Evolutionary conservation across 331 rosid species (phyloP).

Genomic region (Phaseolus coccineus): DNA sequence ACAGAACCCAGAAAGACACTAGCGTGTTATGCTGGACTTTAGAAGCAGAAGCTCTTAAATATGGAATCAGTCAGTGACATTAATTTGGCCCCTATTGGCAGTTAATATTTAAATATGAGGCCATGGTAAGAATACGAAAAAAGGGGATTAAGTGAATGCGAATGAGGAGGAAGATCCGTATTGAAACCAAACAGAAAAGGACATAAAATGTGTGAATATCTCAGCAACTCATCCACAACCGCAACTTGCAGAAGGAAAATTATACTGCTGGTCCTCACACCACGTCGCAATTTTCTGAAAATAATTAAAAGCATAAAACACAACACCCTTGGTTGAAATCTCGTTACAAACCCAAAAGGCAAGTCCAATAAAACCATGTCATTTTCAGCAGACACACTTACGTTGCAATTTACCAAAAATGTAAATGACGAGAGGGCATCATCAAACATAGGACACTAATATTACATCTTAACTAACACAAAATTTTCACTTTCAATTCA

Average conservation of each 20-base stretch:
- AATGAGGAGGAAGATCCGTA: constrained; percentile 43
- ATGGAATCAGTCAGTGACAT: constrained; percentile 52
- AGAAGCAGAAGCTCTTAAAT: constrained; percentile 55
- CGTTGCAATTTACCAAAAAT: constrained; percentile 25
- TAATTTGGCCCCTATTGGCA: constrained; percentile 39
- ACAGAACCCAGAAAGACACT: constrained; percentile 43
- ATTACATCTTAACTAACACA: constrained; percentile 1
- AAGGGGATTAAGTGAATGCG: constrained; percentile 39
- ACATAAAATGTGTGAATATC: constrained; percentile 58
- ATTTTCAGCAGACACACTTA: constrained; percentile 49
- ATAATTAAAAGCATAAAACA: constrained; percentile 34
- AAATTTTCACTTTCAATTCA: constrained; percentile 16
- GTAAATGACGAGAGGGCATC: constrained; percentile 5
- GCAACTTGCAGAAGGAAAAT: constrained; percentile 72
- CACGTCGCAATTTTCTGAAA: constrained; percentile 53
- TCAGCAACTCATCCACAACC: constrained; percentile 55
- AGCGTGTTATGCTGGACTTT: constrained; percentile 42
- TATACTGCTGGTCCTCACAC: constrained; percentile 62
- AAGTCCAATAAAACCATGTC: constrained; percentile 51
- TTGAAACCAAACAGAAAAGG: constrained; percentile 55
- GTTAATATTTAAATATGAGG: constrained; percentile 34
- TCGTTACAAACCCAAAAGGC: constrained; percentile 27
- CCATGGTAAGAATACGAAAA: constrained; percentile 35
- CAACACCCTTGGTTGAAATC: constrained; percentile 33
- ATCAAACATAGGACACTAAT: constrained; percentile 26